These are phyloP conservation scores for Fraxinus paxiana DNA, from an alignment of 305 asterid genomes.

Conservation along the genomic window DNA sequence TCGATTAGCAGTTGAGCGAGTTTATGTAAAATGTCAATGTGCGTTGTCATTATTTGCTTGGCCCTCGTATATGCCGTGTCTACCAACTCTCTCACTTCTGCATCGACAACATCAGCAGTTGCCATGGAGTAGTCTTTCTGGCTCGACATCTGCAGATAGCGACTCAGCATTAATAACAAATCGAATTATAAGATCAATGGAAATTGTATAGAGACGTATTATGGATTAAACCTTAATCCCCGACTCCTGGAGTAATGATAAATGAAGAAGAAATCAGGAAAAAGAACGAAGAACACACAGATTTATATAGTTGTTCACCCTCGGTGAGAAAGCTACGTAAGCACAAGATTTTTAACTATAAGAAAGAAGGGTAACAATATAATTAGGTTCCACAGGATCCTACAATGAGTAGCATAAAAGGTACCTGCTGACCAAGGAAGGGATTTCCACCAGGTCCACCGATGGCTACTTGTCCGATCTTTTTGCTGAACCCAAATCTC, in stretches of 20 bases:
- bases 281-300: background rate
- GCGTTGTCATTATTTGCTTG: constrained; percentile 54
- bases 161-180: background rate
- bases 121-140: constrained; percentile 98
- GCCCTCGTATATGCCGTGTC: constrained; percentile 75
- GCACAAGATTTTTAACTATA: background rate
- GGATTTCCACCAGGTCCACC: constrained; percentile 92
- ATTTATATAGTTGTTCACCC: background rate
- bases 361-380: background rate
- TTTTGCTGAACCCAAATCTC: constrained; percentile 93
- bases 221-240: background rate
- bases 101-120: constrained; percentile 81
- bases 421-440: constrained; percentile 89
- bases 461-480: constrained; percentile 87
- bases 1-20: constrained; percentile 78
- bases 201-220: background rate
- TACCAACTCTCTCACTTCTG: constrained; percentile 78
- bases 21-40: constrained; percentile 76
- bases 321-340: background rate
- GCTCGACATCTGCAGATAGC: constrained; percentile 53
- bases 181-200: background rate
- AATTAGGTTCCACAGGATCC: background rate
- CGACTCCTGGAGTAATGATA: background rate
- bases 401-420: background rate
- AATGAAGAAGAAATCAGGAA: background rate